Conservation (phyloP, 1,284 basidiomycete genomes). For the Schizophyllum commune region DNA sequence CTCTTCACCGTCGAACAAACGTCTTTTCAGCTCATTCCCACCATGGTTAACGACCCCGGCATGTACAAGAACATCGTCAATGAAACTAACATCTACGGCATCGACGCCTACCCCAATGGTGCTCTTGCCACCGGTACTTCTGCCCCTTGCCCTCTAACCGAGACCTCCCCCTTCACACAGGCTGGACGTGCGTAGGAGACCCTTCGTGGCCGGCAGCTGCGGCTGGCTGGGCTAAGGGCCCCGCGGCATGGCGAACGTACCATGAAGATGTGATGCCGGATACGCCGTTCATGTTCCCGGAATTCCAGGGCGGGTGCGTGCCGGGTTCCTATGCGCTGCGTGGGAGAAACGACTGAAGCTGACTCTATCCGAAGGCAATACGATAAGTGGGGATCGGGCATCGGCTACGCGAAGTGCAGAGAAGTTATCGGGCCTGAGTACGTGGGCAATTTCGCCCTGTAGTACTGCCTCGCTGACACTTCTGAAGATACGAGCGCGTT, state of each 20-base stretch:
- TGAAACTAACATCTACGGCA: constrained; percentile 15
- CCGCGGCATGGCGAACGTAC: not conserved
- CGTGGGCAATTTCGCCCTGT: constrained; percentile 5
- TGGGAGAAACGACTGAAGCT: not conserved
- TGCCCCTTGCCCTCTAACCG: constrained; percentile 9
- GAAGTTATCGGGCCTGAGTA: constrained; percentile 16
- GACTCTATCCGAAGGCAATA: constrained; percentile 1
- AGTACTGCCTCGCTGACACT: not conserved
- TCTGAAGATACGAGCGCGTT: constrained; percentile 11
- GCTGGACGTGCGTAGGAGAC: constrained; percentile 6
- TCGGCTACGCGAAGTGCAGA: constrained; percentile 16
- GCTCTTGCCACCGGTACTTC: constrained; percentile 12
- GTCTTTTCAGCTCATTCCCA: constrained; percentile 3
- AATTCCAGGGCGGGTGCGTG: constrained; percentile 10
- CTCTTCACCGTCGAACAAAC: not conserved
- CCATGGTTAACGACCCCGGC: constrained; percentile 11
- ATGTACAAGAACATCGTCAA: constrained; percentile 9
- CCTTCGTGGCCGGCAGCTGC: constrained; percentile 15
- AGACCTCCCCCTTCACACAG: not conserved
- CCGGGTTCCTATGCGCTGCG: not conserved
- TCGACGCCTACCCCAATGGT: constrained; percentile 17
- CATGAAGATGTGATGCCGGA: constrained; percentile 3
- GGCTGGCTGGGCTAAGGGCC: not conserved
- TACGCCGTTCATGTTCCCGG: constrained; percentile 10
- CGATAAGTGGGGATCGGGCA: constrained; percentile 17